Evolutionary conservation across 371 early-diverging fungal genomes (phyloP), one percentile per base, ranked within the genome.

Genomic region (Lichtheimia ramosa): DNA sequence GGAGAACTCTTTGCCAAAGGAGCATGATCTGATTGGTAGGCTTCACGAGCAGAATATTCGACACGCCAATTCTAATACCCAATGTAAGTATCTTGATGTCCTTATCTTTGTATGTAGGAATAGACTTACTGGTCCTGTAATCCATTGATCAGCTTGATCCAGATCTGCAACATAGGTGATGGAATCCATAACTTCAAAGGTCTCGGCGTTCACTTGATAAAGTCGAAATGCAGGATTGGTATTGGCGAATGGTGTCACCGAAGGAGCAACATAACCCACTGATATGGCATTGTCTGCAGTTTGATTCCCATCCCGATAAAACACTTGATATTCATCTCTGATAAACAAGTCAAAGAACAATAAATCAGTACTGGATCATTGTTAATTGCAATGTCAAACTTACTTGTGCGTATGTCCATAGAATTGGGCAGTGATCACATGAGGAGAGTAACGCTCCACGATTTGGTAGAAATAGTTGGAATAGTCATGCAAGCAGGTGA

Each of bases 401-500:
- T 68, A 75, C 80, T 67, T 71, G 64, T 85, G 85, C 21, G 81
- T 79, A 51, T 85, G 85, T 14, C 85, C 85, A 72, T 79, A 85
- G 68, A 85, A 85, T 61, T 85, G 85, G 16, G 69, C 82, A 6
- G 82, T 75, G 66, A 85, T 81, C 20, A 85, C 81, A 57, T 85
- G 83, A 16, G 79, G 82, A 6, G 83, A 69, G 48, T 85, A 85
- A 7, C 85, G 72, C 39, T 82, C 82, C 21, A 85, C 65, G 48
- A 81, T 80, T 54, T 83, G 85, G 56, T 81, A 73, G 69, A 81
- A 85, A 23, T 82, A 79, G 18, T 75, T 75, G 5, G 83, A 81
- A 59, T 81, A 83, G 58, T 82, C 83, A 65, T 81, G 82, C 65
- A 83, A 71, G 40, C 83, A 83, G n/a, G 81, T 74, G 13, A 56